A percentile compares a stretch with the other conserved stretches of the same genome.
phyloP scores from a whole-genome alignment of 1,139 yeast species.

The Geotrichum aggregatum region DNA sequence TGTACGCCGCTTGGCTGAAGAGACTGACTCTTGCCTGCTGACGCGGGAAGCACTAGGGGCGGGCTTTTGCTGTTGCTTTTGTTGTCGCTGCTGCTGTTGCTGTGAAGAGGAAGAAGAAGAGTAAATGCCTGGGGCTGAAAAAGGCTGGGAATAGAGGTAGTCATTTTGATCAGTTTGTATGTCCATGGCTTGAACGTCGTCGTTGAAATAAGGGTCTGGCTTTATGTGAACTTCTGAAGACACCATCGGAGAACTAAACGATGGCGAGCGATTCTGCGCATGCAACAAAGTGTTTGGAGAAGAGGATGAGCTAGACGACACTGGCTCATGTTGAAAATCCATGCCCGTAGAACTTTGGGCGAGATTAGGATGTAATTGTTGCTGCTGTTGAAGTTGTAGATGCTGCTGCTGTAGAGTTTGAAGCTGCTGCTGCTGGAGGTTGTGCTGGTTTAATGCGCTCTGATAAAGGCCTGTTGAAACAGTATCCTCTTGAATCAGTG shows the following conservation, averaged over 20 bases:
- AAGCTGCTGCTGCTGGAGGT: not conserved
- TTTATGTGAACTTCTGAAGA: slow-evolving; percentile 7
- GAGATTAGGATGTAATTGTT: not conserved
- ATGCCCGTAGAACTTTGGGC: not conserved
- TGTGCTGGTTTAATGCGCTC: not conserved
- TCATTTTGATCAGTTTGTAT: not conserved
- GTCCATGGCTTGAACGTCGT: not conserved
- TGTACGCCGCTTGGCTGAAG: not conserved
- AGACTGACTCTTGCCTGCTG: not conserved
- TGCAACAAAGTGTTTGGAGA: not conserved
- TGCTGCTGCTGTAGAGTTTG: not conserved
- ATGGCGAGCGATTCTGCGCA: not conserved
- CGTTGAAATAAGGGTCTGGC: slow-evolving; percentile 11
- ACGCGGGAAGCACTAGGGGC: slow-evolving; percentile 9
- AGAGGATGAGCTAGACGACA: slow-evolving; percentile 11
- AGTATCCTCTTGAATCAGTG: not conserved
- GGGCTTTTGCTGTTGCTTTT: not conserved
- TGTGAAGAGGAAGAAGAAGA: not conserved
- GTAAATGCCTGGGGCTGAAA: no score
- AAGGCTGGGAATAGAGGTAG: not conserved
- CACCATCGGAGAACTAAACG: slow-evolving; percentile 11
- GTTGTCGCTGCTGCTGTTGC: not conserved
- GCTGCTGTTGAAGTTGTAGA: not conserved
- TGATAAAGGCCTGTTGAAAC: slow-evolving; percentile 1
- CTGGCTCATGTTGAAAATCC: not conserved